These are phyloP conservation scores for Aspergillus haitiensis DNA, from an alignment of 495 filamentous ascomycete species.

Conservation along the genomic window DNA sequence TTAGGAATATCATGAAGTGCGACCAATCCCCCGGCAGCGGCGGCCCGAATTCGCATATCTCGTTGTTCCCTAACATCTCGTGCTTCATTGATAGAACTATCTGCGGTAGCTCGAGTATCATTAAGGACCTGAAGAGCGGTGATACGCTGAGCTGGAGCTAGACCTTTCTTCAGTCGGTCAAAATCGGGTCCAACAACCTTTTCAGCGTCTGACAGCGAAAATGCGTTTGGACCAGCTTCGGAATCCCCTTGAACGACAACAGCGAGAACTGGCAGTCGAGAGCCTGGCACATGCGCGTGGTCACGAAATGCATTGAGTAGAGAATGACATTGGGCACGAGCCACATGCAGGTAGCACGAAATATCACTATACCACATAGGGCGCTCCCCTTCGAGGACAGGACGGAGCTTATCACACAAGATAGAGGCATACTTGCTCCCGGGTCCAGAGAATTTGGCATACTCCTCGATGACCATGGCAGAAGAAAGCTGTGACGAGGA, in stretches of 20 bases:
- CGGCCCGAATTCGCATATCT: slow-evolving; percentile 82
- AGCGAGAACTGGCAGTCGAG: slow-evolving; percentile 75
- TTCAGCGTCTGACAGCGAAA: slow-evolving; percentile 83
- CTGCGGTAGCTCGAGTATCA: slow-evolving; percentile 67
- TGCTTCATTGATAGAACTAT: slow-evolving; percentile 74
- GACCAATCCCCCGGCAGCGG: slow-evolving; percentile 83
- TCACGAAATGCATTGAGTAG: slow-evolving; percentile 88
- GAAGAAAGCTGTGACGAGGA: slow-evolving; percentile 84
- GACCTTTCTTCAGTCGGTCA: slow-evolving; percentile 76
- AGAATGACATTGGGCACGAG: slow-evolving; percentile 85
- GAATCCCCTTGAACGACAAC: slow-evolving; percentile 90
- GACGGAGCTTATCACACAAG: slow-evolving; percentile 63
- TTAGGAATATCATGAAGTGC: slow-evolving; percentile 84
- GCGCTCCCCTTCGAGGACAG: slow-evolving; percentile 75
- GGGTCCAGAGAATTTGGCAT: slow-evolving; percentile 52
- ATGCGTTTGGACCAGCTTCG: slow-evolving; percentile 85
- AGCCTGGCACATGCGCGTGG: slow-evolving; percentile 69
- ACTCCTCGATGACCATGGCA: slow-evolving; percentile 86
- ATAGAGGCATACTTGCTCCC: slow-evolving; percentile 48
- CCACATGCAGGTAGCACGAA: slow-evolving; percentile 81
- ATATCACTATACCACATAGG: slow-evolving; percentile 84
- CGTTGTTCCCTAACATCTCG: slow-evolving; percentile 73
- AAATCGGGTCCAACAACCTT: slow-evolving; percentile 81
- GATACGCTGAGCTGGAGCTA: slow-evolving; percentile 81
- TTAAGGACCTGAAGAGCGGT: slow-evolving; percentile 71